Evolutionary conservation across 495 filamentous ascomycete genomes (phyloP).

Genomic region (Lasiosphaeris hirsuta): DNA sequence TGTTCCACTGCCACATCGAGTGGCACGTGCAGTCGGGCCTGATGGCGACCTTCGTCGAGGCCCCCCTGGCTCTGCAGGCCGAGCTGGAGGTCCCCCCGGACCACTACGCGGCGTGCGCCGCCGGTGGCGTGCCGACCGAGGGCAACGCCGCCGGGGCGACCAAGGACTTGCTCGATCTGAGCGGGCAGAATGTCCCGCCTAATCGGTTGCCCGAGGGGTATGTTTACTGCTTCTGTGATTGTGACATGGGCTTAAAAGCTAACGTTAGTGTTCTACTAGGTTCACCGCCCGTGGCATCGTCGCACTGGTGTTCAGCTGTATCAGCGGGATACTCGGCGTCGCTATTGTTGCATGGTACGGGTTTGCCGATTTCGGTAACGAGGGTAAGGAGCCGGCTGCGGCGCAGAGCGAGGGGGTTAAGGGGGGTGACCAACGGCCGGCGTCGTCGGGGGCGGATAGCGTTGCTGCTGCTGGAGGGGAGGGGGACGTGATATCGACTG

Average conservation of each 20-base stretch:
- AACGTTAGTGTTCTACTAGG: slow-evolving; percentile 18
- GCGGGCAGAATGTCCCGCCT: slow-evolving; percentile 56
- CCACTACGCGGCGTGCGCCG: slow-evolving; percentile 62
- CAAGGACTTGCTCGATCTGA: slow-evolving; percentile 59
- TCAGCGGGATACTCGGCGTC: slow-evolving; percentile 71
- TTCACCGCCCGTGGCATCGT: slow-evolving; percentile 71
- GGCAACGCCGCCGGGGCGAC: slow-evolving; percentile 80
- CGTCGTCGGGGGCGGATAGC: not conserved
- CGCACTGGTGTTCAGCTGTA: slow-evolving; percentile 66
- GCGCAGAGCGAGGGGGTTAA: not conserved
- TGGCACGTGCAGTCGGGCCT: slow-evolving; percentile 52
- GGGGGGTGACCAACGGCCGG: not conserved
- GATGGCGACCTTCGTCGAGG: slow-evolving; percentile 61
- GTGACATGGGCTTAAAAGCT: not conserved
- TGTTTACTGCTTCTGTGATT: slow-evolving; percentile 12
- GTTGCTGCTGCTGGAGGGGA: no score
- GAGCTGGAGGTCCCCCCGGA: slow-evolving; percentile 58
- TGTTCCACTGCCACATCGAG: slow-evolving; percentile 54
- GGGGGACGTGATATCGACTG: no score
- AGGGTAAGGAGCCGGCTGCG: not conserved
- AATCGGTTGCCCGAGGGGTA: slow-evolving; percentile 59
- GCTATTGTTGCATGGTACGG: slow-evolving; percentile 68
- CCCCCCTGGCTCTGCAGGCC: slow-evolving; percentile 48
- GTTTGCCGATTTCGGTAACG: slow-evolving; percentile 25
- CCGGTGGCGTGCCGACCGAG: slow-evolving; percentile 38